Percentiles rank a stretch among this genome's conserved stretches.
Conservation (phyloP, 495 filamentous ascomycete species). For the Penicilliopsis zonata region DNA sequence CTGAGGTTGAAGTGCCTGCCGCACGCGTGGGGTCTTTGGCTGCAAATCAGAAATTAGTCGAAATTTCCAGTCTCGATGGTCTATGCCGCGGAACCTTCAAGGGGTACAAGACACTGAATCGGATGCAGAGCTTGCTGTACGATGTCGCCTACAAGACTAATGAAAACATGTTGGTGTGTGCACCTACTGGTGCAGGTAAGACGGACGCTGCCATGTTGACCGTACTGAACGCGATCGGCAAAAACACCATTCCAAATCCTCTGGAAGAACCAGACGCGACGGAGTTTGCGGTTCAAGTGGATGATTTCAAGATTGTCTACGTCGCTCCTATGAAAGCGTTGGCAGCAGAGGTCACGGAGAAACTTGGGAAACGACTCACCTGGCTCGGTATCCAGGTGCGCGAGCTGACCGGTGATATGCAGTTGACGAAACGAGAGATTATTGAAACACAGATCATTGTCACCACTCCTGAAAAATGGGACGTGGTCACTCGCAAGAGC, state of each 20-base stretch:
- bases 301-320: constrained; percentile 97
- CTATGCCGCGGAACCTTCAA: constrained; percentile 86
- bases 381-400: constrained; percentile 85
- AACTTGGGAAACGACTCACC: constrained; percentile 82
- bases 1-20: constrained; percentile 80
- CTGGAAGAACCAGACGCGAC: constrained; percentile 57
- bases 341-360: constrained; percentile 90
- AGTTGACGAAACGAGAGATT: constrained; percentile 93
- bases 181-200: constrained; percentile 96
- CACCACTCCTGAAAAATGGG: constrained; percentile 98
- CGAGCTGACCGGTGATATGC: constrained; percentile 96
- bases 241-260: constrained; percentile 72
- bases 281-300: constrained; percentile 63
- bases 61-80: constrained; percentile 75
- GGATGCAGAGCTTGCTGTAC: constrained; percentile 96
- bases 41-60: constrained; percentile 56
- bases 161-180: constrained; percentile 98
- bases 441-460: constrained; percentile 95
- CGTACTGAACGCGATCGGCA: constrained; percentile 76
- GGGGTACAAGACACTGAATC: constrained; percentile 84
- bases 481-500: constrained; percentile 93
- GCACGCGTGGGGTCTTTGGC: constrained; percentile 63
- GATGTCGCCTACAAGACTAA: constrained; percentile 90
- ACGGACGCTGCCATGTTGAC: constrained; percentile 98
- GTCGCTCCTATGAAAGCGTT: constrained; percentile 98